Percentiles rank a stretch among this genome's conserved stretches.
phyloP scores from a whole-genome alignment of 352 stramenopile genomes.

The Phytopythium aichiense region DNA sequence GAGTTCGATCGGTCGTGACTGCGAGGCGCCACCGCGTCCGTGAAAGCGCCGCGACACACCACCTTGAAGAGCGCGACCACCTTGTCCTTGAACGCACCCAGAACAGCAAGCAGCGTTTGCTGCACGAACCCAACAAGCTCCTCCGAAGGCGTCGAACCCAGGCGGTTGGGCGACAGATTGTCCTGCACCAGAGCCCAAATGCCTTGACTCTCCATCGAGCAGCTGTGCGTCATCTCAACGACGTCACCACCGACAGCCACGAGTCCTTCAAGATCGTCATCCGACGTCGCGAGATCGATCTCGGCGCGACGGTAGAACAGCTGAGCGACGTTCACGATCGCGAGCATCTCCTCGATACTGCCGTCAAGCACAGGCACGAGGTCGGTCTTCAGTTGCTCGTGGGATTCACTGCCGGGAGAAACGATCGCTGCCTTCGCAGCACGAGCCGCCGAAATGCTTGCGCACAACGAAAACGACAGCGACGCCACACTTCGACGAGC shows the following conservation, averaged over 20 bases:
- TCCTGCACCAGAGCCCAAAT: conserved; percentile 39
- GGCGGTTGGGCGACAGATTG: conserved; percentile 22
- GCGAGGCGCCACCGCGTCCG: conserved; percentile 57
- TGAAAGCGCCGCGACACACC: conserved; percentile 75
- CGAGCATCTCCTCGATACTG: conserved; percentile 38
- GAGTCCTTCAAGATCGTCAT: conserved; percentile 64
- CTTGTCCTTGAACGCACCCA: conserved; percentile 61
- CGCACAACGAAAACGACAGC: conserved; percentile 49
- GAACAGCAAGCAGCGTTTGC: conserved; percentile 33
- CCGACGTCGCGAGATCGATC: conserved; percentile 58
- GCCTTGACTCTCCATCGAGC: conserved; percentile 39
- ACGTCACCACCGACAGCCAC: conserved; percentile 60
- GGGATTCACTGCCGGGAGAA: conserved; percentile 13
- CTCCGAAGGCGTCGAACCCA: conserved; percentile 11
- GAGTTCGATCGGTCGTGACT: conserved; percentile 12
- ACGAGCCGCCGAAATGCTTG: conserved; percentile 48
- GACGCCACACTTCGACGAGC: conserved; percentile 43
- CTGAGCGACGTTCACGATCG: conserved; percentile 44
- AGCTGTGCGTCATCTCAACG: conserved; percentile 49
- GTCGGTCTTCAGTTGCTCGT: conserved; percentile 23
- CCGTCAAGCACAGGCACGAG: conserved; percentile 35
- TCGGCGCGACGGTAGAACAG: conserved; percentile 62
- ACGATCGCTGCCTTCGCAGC: conserved; percentile 24
- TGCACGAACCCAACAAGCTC: conserved; percentile 45
- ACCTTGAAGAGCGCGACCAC: conserved; percentile 62